Evolutionary conservation across 306 rosid species (phyloP).

Genomic region (Vigna reflexopilosa): DNA sequence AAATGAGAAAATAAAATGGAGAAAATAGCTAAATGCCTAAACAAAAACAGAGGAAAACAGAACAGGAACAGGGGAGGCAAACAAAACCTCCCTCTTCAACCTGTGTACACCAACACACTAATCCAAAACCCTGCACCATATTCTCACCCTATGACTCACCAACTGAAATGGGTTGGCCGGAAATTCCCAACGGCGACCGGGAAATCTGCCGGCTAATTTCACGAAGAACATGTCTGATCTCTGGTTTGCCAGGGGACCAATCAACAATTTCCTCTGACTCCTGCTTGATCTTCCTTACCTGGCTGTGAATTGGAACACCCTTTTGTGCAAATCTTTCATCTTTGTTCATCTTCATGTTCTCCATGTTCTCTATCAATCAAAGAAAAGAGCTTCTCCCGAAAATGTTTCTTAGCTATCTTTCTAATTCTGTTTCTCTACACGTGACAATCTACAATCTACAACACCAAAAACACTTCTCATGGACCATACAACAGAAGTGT

Average conservation of each 20-base stretch:
- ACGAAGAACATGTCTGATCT: constrained; percentile 60
- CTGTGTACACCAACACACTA: constrained; percentile 25
- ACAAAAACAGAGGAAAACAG: constrained; percentile 51
- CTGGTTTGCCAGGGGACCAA: constrained; percentile 62
- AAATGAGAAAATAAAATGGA: not conserved
- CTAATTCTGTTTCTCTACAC: constrained; percentile 15
- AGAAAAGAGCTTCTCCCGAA: constrained; percentile 25
- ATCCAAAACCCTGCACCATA: constrained; percentile 20
- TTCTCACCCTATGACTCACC: constrained; percentile 57
- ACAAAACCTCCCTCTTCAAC: constrained; percentile 41
- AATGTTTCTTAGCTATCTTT: constrained; percentile 23
- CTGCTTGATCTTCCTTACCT: constrained; percentile 79
- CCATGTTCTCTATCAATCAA: constrained; percentile 30
- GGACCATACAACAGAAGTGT: not conserved
- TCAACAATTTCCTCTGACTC: constrained; percentile 71
- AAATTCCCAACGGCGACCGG: constrained; percentile 80
- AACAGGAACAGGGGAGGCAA: constrained; percentile 47
- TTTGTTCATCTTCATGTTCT: constrained; percentile 55
- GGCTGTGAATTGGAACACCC: constrained; percentile 71
- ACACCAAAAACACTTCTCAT: constrained; percentile 5
- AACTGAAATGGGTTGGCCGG: constrained; percentile 61
- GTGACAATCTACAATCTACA: constrained; percentile 3
- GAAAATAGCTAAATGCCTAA: constrained; percentile 27
- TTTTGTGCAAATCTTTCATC: constrained; percentile 35
- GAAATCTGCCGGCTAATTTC: constrained; percentile 66